Conservation (phyloP, 1,139 yeast genomes). For the Candida sp. region DNA sequence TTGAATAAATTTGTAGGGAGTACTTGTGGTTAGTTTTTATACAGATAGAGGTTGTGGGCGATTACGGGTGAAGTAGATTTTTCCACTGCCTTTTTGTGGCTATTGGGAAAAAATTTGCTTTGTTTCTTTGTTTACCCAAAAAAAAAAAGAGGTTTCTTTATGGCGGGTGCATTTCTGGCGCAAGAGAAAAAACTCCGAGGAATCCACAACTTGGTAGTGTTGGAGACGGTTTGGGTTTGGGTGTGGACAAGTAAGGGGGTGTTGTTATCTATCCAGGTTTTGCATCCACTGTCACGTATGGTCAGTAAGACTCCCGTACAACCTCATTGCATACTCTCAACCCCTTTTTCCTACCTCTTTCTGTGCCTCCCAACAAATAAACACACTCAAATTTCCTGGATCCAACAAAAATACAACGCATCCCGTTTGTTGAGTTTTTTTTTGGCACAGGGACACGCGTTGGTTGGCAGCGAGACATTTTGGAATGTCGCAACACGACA, state of each 20-base stretch:
- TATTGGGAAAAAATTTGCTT: background rate
- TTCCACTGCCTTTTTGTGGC: background rate
- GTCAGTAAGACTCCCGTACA: too few species aligned
- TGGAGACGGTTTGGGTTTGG: too few species aligned
- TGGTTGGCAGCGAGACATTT: background rate
- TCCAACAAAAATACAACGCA: background rate
- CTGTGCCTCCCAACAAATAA: constrained; percentile 3
- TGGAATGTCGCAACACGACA: background rate
- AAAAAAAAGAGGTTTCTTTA: background rate
- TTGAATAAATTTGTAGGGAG: too few species aligned
- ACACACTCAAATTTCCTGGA: background rate
- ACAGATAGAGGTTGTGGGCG: background rate
- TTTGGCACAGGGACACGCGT: background rate
- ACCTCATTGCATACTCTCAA: too few species aligned
- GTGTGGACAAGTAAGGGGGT: too few species aligned
- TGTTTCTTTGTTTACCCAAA: background rate
- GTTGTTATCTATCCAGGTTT: too few species aligned
- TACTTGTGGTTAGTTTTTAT: background rate
- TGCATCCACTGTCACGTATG: too few species aligned
- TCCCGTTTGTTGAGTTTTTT: background rate
- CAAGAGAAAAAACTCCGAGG: background rate
- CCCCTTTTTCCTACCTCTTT: too few species aligned
- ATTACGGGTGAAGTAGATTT: background rate
- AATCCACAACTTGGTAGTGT: background rate
- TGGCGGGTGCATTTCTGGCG: background rate